Base-by-base conservation (phyloP, 805 yeast genomes). In the Saturnispora gosingensis region DNA sequence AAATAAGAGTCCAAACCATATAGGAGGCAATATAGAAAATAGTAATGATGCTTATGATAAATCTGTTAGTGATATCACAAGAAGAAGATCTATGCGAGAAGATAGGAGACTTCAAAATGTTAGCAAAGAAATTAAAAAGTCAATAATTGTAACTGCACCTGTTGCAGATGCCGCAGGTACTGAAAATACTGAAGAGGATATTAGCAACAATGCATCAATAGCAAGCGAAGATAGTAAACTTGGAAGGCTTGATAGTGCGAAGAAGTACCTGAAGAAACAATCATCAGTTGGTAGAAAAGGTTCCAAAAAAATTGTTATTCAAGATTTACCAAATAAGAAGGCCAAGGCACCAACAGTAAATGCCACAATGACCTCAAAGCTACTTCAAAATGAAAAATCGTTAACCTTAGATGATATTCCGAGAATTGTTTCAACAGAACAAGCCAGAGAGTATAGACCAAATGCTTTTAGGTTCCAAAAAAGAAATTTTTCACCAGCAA, bases 391-490 rank as follows among this genome's bases (percentile, higher is more conserved):
- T 61, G 95, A 91, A 58, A 87, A 85, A 58, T 83, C 91, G 0
- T 76, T 93, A 49, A 91, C 97, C 0, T 75, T 93, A 59, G 98
- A 93, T 67, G 99, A 93, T 67, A 93, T 93, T 59, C 96, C 98
- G 7, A 76, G 98, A 57, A 91, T 93, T 62, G 97, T 93, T 7
- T 96, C 97, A 2, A 91, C 96, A 9, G 97, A 93, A 61, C 97
- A 91, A 66, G 96, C 98, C 0, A 74, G 97, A 56, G 96, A 88
- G 55, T 84, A 86, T 61, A 76, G 96, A 53, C 97, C 97, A 2
- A 89, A 89, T 66, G 96, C 97, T 0, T 90, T 85, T 68, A 82
- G 85, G 53, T 95, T 85, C 67, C 90, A 85, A 61, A 81, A 80
- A 45, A 58, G 68, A 49, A 54, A 60, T 25, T 63, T 59, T 46